phyloP scores from a whole-genome alignment of 257 asterid genomes.

The Paraleonurus japonicus region DNA sequence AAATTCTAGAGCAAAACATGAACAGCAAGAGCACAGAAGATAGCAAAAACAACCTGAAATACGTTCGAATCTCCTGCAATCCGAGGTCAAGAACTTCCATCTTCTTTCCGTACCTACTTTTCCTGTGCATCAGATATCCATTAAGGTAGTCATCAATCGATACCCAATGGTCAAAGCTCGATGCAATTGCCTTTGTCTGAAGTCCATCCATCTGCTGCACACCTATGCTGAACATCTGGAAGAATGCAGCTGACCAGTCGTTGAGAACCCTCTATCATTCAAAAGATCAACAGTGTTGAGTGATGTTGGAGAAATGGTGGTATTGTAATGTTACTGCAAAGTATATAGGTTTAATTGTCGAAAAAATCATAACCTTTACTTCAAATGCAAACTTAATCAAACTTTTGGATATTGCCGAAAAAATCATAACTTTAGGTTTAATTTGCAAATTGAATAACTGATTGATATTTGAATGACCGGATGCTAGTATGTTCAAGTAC shows the following conservation, averaged over 20 bases:
- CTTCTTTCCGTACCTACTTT: conserved; percentile 79
- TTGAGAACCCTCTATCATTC: conserved; percentile 77
- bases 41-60: conserved; percentile 82
- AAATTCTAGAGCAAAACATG: conserved; percentile 96
- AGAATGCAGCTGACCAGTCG: conserved; percentile 90
- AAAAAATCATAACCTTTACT: too few species aligned
- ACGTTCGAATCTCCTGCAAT: conserved; percentile 88
- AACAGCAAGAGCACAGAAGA: conserved; percentile 88
- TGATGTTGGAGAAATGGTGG: neutral
- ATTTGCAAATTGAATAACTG: too few species aligned
- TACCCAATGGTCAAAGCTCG: conserved; percentile 64
- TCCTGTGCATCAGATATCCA: conserved; percentile 81
- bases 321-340: neutral
- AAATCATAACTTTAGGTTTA: too few species aligned
- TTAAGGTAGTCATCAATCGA: conserved; percentile 89
- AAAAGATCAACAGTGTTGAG: conserved; percentile 20
- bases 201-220: conserved; percentile 66
- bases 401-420: too few species aligned
- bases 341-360: neutral
- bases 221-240: conserved; percentile 72
- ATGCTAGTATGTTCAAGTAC: too few species aligned
- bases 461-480: too few species aligned
- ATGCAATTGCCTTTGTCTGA: conserved; percentile 45
- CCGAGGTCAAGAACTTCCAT: conserved; percentile 92
- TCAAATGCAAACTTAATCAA: too few species aligned